Percentiles rank a stretch among this genome's conserved stretches.
phyloP scores from a whole-genome alignment of 768 basidiomycete species.

The Zangia roseola region DNA sequence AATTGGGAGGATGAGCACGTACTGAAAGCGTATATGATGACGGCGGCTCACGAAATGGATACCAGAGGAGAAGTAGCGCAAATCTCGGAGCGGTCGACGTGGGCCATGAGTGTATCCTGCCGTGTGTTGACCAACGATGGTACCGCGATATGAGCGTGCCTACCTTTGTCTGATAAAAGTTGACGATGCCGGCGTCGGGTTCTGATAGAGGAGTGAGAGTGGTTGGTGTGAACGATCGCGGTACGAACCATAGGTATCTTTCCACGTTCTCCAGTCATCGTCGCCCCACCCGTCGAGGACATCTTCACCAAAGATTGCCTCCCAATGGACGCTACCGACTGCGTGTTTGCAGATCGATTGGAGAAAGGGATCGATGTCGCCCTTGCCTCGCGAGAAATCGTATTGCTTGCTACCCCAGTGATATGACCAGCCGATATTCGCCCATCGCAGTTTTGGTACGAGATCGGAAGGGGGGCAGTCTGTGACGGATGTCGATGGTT shows the following conservation, averaged over 20 bases:
- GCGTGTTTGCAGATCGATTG: constrained; percentile 58
- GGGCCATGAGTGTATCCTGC: constrained; percentile 91
- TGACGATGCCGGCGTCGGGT: constrained; percentile 95
- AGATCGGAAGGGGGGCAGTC: constrained; percentile 54
- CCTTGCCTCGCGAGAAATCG: constrained; percentile 74
- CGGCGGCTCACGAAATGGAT: constrained; percentile 76
- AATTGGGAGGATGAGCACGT: background rate
- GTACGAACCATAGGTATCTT: constrained; percentile 69
- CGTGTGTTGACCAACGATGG: background rate
- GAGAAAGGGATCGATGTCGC: constrained; percentile 57
- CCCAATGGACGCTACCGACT: constrained; percentile 70
- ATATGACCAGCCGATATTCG: constrained; percentile 94
- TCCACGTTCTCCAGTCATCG: constrained; percentile 73
- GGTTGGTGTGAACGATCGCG: constrained; percentile 4
- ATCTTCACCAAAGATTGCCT: constrained; percentile 47
- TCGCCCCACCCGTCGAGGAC: constrained; percentile 50
- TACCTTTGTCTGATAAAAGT: constrained; percentile 86
- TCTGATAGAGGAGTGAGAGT: constrained; percentile 42
- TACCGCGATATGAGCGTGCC: background rate
- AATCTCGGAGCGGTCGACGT: constrained; percentile 96
- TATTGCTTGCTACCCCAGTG: constrained; percentile 98
- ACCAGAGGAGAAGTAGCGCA: constrained; percentile 91
- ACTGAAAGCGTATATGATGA: too few relatives aligned
- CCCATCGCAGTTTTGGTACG: constrained; percentile 84
- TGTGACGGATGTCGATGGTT: constrained; percentile 61